phyloP scores from a whole-genome alignment of 371 early-diverging fungal genomes.

The Mucor mucedo region DNA sequence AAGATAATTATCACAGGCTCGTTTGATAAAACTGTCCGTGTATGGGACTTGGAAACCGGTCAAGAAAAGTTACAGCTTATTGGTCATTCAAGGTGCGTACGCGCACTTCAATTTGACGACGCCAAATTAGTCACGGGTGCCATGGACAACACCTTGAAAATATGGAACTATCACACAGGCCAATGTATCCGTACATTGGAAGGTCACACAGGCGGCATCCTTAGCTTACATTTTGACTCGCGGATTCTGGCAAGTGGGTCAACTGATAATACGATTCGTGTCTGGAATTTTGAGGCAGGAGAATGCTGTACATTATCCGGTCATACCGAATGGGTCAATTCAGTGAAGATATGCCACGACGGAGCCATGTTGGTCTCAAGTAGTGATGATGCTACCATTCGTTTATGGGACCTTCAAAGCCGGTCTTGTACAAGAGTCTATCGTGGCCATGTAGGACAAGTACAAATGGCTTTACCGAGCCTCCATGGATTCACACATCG shows the following conservation, averaged over 20 bases:
- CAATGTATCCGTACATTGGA: constrained; percentile 84
- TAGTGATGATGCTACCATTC: constrained; percentile 82
- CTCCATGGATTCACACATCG: constrained; percentile 50
- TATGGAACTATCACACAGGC: constrained; percentile 96
- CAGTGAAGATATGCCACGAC: constrained; percentile 75
- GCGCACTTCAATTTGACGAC: constrained; percentile 87
- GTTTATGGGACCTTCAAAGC: constrained; percentile 83
- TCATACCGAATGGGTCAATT: constrained; percentile 88
- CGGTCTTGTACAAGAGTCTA: constrained; percentile 72
- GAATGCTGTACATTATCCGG: constrained; percentile 81
- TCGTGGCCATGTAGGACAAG: constrained; percentile 82
- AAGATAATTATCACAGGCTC: constrained; percentile 83
- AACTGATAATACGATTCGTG: constrained; percentile 85
- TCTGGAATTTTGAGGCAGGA: constrained; percentile 89
- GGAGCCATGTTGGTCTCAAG: constrained; percentile 75
- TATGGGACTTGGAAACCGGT: constrained; percentile 84
- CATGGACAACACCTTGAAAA: constrained; percentile 92
- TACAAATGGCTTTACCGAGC: constrained; percentile 67
- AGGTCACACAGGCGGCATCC: constrained; percentile 85
- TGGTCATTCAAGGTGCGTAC: constrained; percentile 90
- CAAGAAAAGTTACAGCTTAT: constrained; percentile 68
- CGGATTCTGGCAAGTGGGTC: constrained; percentile 83
- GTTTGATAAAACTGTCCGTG: constrained; percentile 80
- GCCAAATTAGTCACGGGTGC: constrained; percentile 86
- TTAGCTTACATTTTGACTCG: constrained; percentile 84